A percentile compares a stretch with the other conserved stretches of the same genome.
Evolutionary conservation across 257 asterid species (phyloP).

Genomic region (Scutellaria galericulata): DNA sequence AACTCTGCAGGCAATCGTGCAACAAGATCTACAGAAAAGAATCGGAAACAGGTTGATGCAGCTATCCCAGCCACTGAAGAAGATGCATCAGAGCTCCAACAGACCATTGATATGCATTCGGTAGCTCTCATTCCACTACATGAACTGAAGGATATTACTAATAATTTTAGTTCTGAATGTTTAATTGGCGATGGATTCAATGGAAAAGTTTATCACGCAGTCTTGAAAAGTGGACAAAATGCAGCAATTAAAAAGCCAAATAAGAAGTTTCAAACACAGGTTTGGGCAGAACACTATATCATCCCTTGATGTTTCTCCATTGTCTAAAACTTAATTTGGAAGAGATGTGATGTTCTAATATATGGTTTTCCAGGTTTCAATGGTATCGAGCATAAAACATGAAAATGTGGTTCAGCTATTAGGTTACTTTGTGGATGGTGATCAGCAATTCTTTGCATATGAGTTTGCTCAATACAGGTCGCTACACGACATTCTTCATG

Average conservation of each 20-base stretch:
- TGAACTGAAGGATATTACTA: slow-evolving; percentile 33
- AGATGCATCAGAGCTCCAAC: neutral
- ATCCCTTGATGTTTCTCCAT: neutral
- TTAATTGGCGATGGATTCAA: slow-evolving; percentile 17
- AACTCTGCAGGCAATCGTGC: slow-evolving; percentile 20
- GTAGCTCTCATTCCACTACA: slow-evolving; percentile 30
- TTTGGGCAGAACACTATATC: neutral
- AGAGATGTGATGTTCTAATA: neutral
- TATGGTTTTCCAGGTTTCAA: slow-evolving; percentile 51
- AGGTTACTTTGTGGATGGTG: slow-evolving; percentile 60
- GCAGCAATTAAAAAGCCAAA: slow-evolving; percentile 36
- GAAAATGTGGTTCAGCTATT: slow-evolving; percentile 55
- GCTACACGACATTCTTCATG: slow-evolving; percentile 65
- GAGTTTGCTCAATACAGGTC: slow-evolving; percentile 68
- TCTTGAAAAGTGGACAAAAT: slow-evolving; percentile 35
- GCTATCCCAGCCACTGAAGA: neutral
- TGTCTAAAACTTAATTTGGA: too few relatives aligned
- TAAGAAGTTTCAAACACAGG: slow-evolving; percentile 38
- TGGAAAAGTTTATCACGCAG: slow-evolving; percentile 34
- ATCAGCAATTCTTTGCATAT: slow-evolving; percentile 52
- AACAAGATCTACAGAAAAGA: neutral
- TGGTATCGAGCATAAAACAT: slow-evolving; percentile 55
- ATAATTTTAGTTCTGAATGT: slow-evolving; percentile 30
- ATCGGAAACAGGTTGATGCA: slow-evolving; percentile 7
- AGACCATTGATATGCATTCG: slow-evolving; percentile 4